A percentile compares a stretch with the other conserved stretches of the same genome.
Conservation (phyloP, 192 early-diverging fungal genomes). For the Lobulomyces angularis region DNA sequence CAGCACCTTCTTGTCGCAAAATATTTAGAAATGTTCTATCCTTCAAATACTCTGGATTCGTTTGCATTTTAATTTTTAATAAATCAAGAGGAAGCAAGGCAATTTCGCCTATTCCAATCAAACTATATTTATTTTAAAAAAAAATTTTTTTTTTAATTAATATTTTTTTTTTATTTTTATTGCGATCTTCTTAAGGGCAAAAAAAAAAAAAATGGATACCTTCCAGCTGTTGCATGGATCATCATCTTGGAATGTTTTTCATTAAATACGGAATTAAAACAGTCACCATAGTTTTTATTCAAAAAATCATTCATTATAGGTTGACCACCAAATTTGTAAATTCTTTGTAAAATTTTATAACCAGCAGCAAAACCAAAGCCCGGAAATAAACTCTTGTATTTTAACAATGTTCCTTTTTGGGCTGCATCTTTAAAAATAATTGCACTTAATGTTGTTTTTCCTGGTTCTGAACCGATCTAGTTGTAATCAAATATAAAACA, state of each 20-base stretch:
- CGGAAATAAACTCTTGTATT: slow-evolving; percentile 91
- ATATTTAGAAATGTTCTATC: slow-evolving; percentile 71
- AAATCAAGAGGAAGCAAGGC: slow-evolving; percentile 91
- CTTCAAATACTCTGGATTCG: slow-evolving; percentile 74
- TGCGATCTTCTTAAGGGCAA: no score
- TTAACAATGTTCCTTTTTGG: slow-evolving; percentile 51
- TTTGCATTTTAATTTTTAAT: slow-evolving; percentile 97
- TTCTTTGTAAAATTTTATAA: slow-evolving; percentile 93
- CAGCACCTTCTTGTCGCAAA: slow-evolving; percentile 77
- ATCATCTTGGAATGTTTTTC: slow-evolving; percentile 90
- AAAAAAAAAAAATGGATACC: slow-evolving; percentile 14
- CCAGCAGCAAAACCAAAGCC: slow-evolving; percentile 95
- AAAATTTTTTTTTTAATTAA: not conserved
- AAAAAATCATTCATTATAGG: slow-evolving; percentile 89
- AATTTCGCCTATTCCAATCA: slow-evolving; percentile 96
- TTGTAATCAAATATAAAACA: no score
- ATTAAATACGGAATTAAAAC: slow-evolving; percentile 73
- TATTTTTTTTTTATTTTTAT: no score
- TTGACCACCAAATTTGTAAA: slow-evolving; percentile 99
- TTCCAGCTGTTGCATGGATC: slow-evolving; percentile 95
- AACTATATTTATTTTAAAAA: slow-evolving; percentile 30
- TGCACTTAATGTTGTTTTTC: not conserved
- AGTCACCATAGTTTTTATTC: slow-evolving; percentile 62
- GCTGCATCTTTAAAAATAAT: slow-evolving; percentile 54
- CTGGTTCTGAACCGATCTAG: no score